A percentile compares a stretch with the other conserved stretches of the same genome.
Conservation (phyloP, 345 rosid species). For the Syzygium jambos region DNA sequence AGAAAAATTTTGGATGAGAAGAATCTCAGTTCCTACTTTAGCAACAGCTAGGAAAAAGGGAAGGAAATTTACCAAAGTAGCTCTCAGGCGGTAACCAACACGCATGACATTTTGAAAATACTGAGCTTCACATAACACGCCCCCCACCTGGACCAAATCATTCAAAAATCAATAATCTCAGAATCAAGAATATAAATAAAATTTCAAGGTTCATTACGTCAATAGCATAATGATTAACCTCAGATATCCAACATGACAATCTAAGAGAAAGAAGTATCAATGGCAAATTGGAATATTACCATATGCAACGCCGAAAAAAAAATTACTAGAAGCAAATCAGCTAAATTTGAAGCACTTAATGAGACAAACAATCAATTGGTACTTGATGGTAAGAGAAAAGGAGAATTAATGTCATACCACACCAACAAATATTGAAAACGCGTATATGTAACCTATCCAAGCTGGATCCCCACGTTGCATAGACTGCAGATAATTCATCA, state of each 20-base stretch:
- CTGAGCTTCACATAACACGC: conserved; percentile 92
- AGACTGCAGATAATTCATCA: conserved; percentile 53
- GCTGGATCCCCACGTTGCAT: conserved; percentile 96
- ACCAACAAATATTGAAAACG: conserved; percentile 82
- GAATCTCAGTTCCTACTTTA: neutral
- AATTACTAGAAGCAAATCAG: neutral
- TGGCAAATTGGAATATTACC: neutral
- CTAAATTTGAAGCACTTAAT: neutral
- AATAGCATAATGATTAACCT: neutral
- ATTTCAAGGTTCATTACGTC: neutral
- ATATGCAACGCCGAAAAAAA: neutral
- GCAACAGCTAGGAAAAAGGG: neutral
- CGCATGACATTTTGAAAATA: conserved; percentile 99
- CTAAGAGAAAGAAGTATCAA: neutral
- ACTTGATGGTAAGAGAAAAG: neutral
- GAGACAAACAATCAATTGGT: neutral
- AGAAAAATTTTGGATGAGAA: neutral
- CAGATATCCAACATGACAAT: neutral
- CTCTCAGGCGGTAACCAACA: conserved; percentile 84
- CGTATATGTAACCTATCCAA: conserved; percentile 89
- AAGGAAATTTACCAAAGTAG: conserved; percentile 66
- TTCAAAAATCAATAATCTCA: conserved; percentile 1
- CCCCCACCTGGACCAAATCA: conserved; percentile 54
- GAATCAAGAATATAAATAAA: neutral
- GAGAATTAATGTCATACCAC: conserved; percentile 55